A percentile compares a stretch with the other conserved stretches of the same genome.
Evolutionary conservation across 176 grass and related monocot species (phyloP).

Genomic region (Bonia amplexicaulis): DNA sequence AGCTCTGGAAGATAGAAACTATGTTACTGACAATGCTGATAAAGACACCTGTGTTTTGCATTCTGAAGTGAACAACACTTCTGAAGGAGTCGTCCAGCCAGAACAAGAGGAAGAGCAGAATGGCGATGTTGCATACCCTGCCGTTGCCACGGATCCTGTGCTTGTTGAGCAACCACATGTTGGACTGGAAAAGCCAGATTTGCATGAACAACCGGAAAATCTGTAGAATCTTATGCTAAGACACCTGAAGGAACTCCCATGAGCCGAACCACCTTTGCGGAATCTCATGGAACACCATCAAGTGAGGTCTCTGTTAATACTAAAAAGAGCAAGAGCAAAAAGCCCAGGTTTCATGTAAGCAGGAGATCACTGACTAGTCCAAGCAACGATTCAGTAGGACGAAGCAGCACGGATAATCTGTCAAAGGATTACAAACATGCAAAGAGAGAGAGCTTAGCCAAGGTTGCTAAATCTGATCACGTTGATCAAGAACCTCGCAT

Average conservation of each 20-base stretch:
- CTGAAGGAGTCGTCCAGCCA: background rate
- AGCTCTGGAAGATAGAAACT: constrained; percentile 57
- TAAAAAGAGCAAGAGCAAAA: constrained; percentile 60
- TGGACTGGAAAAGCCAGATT: constrained; percentile 24
- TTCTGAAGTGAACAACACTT: constrained; percentile 18
- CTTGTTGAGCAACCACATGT: constrained; percentile 32
- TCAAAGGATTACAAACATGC: constrained; percentile 51
- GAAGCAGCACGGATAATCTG: constrained; percentile 57
- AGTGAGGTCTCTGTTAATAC: constrained; percentile 81
- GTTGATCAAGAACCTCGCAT: constrained; percentile 67
- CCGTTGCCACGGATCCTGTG: background rate
- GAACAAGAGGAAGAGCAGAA: constrained; percentile 29
- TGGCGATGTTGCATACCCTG: constrained; percentile 2
- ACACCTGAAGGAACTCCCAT: constrained; percentile 65
- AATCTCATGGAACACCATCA: constrained; percentile 75
- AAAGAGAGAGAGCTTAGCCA: constrained; percentile 47
- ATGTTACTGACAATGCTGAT: constrained; percentile 14
- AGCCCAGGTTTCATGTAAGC: constrained; percentile 41
- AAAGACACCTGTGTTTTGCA: constrained; percentile 23
- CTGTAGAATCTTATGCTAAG: constrained; percentile 32
- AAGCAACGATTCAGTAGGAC: constrained; percentile 55
- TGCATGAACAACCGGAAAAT: constrained; percentile 33
- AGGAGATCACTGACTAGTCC: constrained; percentile 56
- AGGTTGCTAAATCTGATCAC: constrained; percentile 38
- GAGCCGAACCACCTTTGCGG: constrained; percentile 45